Evolutionary conservation across 2,329 filamentous ascomycete genomes (phyloP), one percentile per base, ranked within the genome.

Genomic region (Fusarium napiforme): DNA sequence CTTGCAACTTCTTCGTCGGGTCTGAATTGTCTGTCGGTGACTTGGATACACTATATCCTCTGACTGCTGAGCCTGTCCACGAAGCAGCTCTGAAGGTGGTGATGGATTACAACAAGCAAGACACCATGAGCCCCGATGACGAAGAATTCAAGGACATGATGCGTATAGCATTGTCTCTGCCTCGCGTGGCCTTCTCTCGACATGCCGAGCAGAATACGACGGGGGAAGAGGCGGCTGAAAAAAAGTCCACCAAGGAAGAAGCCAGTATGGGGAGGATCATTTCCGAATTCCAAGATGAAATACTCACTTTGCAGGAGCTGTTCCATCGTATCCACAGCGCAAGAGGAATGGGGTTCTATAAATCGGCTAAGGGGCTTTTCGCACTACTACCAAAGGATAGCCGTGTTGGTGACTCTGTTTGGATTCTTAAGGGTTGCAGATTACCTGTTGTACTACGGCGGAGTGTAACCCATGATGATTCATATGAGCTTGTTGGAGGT

Each of bases 291-390:
- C 0, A 7, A 21, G 21, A 36, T 5, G 23, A 42, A 2, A 5
- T 18, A 1, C 2, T 10, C 1, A 3, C 26, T 10, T 3, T 52
- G 5, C 7, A 9, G 2, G 18, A 12, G 0, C 11, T 70, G 0
- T 30, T 28, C 19, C 1, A 16, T 5, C 21, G 43, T 3, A 3
- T 65, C 5, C 12, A n/a, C 5, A 9, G 7, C 3, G 39, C 7
- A 2, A 30, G 18, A 5, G 65, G 65, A 3, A 14, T 70, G 4
- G 23, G 60, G 4, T 32, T 57, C 1, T 47, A 19, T 6, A 69
- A 30, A 9, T 43, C 66, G 2, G 9, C 5, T 1, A 60, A 9
- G 18, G 50, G 43, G 1, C 32, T 66, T 2, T 34, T 66, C 39
- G 30, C 30, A 4, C 3, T 43, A 0, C 1, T 71, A 2, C 49